Base-by-base conservation (phyloP, 768 basidiomycete species). In the Melanogaster broomeanus region DNA sequence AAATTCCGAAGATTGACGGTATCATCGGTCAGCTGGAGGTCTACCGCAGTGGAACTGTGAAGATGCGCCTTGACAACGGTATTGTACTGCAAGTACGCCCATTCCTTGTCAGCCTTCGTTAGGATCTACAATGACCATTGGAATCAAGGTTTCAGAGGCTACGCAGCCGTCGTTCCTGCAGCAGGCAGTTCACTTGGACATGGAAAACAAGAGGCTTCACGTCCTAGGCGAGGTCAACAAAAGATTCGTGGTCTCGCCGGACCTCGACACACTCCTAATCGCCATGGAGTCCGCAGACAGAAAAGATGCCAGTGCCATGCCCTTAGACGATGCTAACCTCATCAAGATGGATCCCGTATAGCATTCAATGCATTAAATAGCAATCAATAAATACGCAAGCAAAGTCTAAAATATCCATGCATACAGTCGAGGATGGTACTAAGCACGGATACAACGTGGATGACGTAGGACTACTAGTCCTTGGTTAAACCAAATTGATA, bases 91-190 rank as follows among this genome's bases (percentile, higher is more conserved):
- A 95, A 64, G 94, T 94, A 66, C 4, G 50, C 16, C 3, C n/a
- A 28, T 31, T 54, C 30, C 37, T n/a, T 34, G n/a, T 11, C 28
- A 12, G 6, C 24, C 4, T 34, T 43, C 44, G 13, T 46, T 21
- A 4, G 34, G 43, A 33, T 19, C 6, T 16, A 6, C 31, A 24
- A 47, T 49, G 6, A 62, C 12, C 6, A 24, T 8, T 45, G 34
- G 25, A 47, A 39, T 31, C 61, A 91, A 65, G 93, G 86, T 96
- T 28, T 83, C 80, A 16, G 83, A 88, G 10, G 90, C 87, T 8
- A 92, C 90, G 2, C 88, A 87, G 49, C 84, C 92, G 2, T 88
- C 91, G 0, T 96, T 96, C 68, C 78, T 95, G 3, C 91, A 95
- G 65, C 92, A 96, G 49, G 88, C 89, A 6, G 86, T 90, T 18